phyloP scores from a whole-genome alignment of 1,139 yeast genomes.

The Pichia norvegensis region DNA sequence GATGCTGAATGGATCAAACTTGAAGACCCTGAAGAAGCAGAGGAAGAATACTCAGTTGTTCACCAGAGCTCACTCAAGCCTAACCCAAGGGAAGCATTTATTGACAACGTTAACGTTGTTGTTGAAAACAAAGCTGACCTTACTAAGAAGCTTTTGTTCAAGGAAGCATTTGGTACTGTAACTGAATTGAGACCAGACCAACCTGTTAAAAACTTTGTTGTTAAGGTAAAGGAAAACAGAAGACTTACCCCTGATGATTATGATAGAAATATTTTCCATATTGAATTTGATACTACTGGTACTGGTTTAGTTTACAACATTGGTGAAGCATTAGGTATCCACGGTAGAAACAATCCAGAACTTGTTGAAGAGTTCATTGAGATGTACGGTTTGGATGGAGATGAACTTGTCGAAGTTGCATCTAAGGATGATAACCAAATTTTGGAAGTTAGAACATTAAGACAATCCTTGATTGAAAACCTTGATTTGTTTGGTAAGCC shows the following conservation, averaged over 20 bases:
- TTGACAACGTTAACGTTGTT: conserved; percentile 32
- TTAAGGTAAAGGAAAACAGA: conserved; percentile 84
- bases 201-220: conserved; percentile 77
- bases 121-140: conserved; percentile 41
- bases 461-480: conserved; percentile 72
- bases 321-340: conserved; percentile 96
- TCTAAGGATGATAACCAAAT: conserved; percentile 54
- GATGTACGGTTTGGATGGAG: conserved; percentile 59
- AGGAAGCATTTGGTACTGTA: conserved; percentile 61
- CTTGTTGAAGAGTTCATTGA: conserved; percentile 63
- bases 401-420: conserved; percentile 62
- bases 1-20: conserved; percentile 34
- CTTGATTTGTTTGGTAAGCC: conserved; percentile 91
- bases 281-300: conserved; percentile 85
- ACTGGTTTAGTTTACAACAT: conserved; percentile 87
- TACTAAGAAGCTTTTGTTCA: conserved; percentile 68
- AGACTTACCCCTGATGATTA: conserved; percentile 89
- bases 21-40: conserved; percentile 26
- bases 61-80: conserved; percentile 54
- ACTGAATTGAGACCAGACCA: conserved; percentile 77
- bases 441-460: conserved; percentile 69
- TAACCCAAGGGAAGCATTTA: conserved; percentile 46
- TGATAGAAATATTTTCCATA: conserved; percentile 92
- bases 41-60: conserved; percentile 27
- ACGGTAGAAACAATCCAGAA: conserved; percentile 70